Conservation (phyloP, 345 rosid genomes). For the Cardamine resedifolia region DNA sequence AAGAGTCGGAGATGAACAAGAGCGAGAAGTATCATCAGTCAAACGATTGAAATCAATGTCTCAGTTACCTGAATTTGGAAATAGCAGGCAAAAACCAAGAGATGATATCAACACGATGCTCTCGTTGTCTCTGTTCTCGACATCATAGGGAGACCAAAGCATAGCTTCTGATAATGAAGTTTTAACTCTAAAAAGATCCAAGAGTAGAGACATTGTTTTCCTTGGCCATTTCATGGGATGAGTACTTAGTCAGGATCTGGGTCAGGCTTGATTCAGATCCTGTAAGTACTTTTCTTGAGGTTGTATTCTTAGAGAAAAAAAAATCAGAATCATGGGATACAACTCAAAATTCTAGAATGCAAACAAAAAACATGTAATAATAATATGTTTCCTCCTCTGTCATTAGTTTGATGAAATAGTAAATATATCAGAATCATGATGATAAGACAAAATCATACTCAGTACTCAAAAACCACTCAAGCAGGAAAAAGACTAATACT, state of each 20-base stretch:
- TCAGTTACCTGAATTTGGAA: slow-evolving; percentile 11
- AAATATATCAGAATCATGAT: background rate
- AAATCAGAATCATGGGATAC: background rate
- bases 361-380: slow-evolving; percentile 13
- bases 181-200: slow-evolving; percentile 4
- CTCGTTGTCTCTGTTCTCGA: slow-evolving; percentile 36
- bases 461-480: background rate
- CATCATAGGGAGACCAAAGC: slow-evolving; percentile 26
- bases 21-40: background rate
- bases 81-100: slow-evolving; percentile 5
- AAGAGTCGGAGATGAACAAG: slow-evolving; percentile 20
- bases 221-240: slow-evolving; percentile 26
- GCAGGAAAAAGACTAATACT: background rate
- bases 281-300: slow-evolving; percentile 36
- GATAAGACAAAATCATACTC: background rate
- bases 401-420: background rate
- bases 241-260: slow-evolving; percentile 44
- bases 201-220: slow-evolving; percentile 6
- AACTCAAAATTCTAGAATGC: background rate
- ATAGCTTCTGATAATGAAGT: slow-evolving; percentile 15
- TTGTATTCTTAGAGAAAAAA: slow-evolving; percentile 18
- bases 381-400: slow-evolving; percentile 8
- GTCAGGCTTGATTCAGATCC: slow-evolving; percentile 28
- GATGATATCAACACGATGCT: slow-evolving; percentile 39
- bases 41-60: slow-evolving; percentile 25